Evolutionary conservation across 1,139 yeast species (phyloP), one percentile per base, ranked within the genome.

Genomic region (Pichia sp.): DNA sequence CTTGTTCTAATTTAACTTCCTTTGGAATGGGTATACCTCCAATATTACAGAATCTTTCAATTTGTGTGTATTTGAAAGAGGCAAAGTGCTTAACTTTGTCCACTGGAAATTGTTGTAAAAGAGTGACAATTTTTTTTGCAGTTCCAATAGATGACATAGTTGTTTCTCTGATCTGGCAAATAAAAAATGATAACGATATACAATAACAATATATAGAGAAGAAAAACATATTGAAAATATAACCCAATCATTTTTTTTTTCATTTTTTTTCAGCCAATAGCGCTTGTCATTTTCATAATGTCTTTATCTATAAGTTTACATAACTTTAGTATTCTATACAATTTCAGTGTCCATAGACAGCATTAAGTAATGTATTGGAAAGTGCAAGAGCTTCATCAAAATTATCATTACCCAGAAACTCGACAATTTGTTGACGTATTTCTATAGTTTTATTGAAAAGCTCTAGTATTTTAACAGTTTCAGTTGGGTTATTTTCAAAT

Each of bases 71-170:
- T 59, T 80, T 84, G 65, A 84, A 82, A 11, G 86, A 80, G 0
- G 84, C 77, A 56, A 80, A 73, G 60, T 82, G 87, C 56, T 74
- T 74, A 50, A 85, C 71, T 52, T 81, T 73, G 56, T 84, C 92
- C 55, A 77, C 74, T 20, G 92, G 94, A 30, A 74, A 62, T 39
- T 61, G 64, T 47, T 74, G 74, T 23, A 76, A 56, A 4, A 70
- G 56, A 27, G 63, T 62, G 11, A 76, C 70, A 18, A 76, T 62
- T 42, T 67, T 65, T 53, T 69, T 70, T 7, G 56, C 58, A 2
- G 59, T 45, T 22, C 29, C 72, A 8, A 51, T 44, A 7, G 45
- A 23, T 8, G 55, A 48, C 55, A 53, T 53, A 3, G 4, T 43
- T 20, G n/a, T 18, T 16, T 9, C 15, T 18, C 18, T 32, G 36